Base-by-base conservation (phyloP, 192 early-diverging fungal genomes). In the Coemansia guatemalensis region DNA sequence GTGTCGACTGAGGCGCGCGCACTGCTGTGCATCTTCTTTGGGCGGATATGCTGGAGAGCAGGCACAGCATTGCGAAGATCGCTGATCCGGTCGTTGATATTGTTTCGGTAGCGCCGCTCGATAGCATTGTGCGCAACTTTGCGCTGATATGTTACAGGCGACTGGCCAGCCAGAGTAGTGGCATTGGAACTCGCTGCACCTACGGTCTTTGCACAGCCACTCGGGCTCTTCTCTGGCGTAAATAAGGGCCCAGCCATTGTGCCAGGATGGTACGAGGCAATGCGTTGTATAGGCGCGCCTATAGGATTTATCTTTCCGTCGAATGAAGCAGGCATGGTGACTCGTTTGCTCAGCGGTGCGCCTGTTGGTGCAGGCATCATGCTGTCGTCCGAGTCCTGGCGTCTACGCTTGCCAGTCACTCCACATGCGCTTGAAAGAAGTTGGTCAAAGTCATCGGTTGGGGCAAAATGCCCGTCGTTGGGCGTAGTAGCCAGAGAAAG, bases 61-160 rank as follows among this genome's bases (percentile, higher is more conserved):
- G 95, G 95, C 14, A 98, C 92, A 0, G 89, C 87, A 58, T 87
- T 85, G 57, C 89, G 90, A 12, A 98, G 83, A 44, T 96, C 93
- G 39, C 86, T 79, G 47, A 98, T 96, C 22, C 95, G 86, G 64
- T 96, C 92, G 82, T 98, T 98, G 70, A 98, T 94, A 83, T 98
- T 98, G 78, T 95, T 96, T 56, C 95, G 86, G 74, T 98, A 98
- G 48, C 92, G 85, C 26, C 90, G 86, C 73, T 98, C 95, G 29
- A 98, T 95, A 2, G 93, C 94, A 62, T 96, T 98, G 73, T 98
- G 95, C 2, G 95, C 92, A 14, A 93, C 90, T 70, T 95, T 96
- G 69, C 94, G 93, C 60, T 89, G 86, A 54, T 87, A 80, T 35
- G 85, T 82, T 5, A 53, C 48, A 27, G 51, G 35, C 14, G 56